These are phyloP conservation scores for Xylaria scruposa DNA, from an alignment of 495 filamentous ascomycete genomes.

Conservation along the genomic window DNA sequence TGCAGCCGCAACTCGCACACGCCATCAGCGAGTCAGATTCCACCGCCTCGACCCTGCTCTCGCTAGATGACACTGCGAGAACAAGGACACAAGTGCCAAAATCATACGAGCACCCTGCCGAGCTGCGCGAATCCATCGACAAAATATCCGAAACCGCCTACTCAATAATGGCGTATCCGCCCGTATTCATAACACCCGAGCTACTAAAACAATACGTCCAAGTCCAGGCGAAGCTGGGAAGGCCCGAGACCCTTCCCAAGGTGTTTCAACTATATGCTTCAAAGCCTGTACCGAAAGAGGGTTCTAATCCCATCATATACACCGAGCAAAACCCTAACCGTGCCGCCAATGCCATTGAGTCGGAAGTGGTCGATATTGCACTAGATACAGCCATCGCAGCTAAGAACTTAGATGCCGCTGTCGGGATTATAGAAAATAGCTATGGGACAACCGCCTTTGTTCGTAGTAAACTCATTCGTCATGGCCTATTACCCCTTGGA, in stretches of 20 bases:
- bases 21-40: conserved; percentile 33
- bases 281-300: conserved; percentile 75
- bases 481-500: conserved; percentile 49
- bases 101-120: background rate
- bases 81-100: background rate
- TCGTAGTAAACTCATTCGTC: conserved; percentile 64
- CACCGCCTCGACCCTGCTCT: conserved; percentile 39
- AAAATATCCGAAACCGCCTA: conserved; percentile 63
- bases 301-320: conserved; percentile 64
- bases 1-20: conserved; percentile 32
- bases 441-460: conserved; percentile 76
- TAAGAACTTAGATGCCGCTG: conserved; percentile 74
- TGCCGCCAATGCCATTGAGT: conserved; percentile 72
- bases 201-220: conserved; percentile 73
- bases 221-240: conserved; percentile 72
- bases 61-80: conserved; percentile 28
- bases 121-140: conserved; percentile 41
- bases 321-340: conserved; percentile 68
- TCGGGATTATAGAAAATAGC: conserved; percentile 80
- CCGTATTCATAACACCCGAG: conserved; percentile 79
- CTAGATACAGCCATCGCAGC: conserved; percentile 77
- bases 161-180: conserved; percentile 71
- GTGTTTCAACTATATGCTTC: conserved; percentile 82
- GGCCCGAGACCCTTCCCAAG: conserved; percentile 74
- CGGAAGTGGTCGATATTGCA: conserved; percentile 68